Evolutionary conservation across 2,329 filamentous ascomycete species (phyloP), one percentile per base, ranked within the genome.

Genomic region (Aspergillus tamarii): DNA sequence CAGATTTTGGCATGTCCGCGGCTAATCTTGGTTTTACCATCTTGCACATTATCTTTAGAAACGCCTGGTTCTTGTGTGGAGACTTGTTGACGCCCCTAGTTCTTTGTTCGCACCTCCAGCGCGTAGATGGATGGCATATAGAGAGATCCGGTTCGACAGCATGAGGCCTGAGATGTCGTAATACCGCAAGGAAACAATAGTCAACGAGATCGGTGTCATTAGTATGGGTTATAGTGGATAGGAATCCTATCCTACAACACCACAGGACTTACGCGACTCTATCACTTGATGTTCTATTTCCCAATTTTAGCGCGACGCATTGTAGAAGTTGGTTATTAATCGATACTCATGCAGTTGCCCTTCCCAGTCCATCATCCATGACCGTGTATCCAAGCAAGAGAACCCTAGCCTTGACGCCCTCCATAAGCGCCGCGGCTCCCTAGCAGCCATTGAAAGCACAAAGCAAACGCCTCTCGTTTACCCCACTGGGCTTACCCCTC

Each of bases 401-500:
- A 52, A 52, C 28, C 48, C 19, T n/a, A 52, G 48, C 16, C 10
- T 52, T 52, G 48, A 52, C 48, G 48, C 48, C 48, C 48, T 16
- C 4, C 16, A 34, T 52, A 52, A 52, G 48, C 48, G 48, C 48
- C 48, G 48, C 48, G 48, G 48, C 48, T 34, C 16, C 48, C 1
- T 52, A 9, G 16, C 48, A 52, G 48, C 48, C 48, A 52, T 52
- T 52, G 19, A 52, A 52, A 32, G 48, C 28, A 32, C 30, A 52
- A 52, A 32, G 28, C 48, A 52, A 21, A 52, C 48, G 48, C 48
- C 48, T 52, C 48, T 52, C 19, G 28, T 52, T 34, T n/a, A 52
- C 48, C 48, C 48, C 48, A 52, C 48, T 52, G 48, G 26, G 16
- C 48, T 52, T 52, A 52, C 48, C 48, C 48, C 48, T 52, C 48